Evolutionary conservation across 2,329 filamentous ascomycete genomes (phyloP).

Genomic region (Diaporthe citriasiana): DNA sequence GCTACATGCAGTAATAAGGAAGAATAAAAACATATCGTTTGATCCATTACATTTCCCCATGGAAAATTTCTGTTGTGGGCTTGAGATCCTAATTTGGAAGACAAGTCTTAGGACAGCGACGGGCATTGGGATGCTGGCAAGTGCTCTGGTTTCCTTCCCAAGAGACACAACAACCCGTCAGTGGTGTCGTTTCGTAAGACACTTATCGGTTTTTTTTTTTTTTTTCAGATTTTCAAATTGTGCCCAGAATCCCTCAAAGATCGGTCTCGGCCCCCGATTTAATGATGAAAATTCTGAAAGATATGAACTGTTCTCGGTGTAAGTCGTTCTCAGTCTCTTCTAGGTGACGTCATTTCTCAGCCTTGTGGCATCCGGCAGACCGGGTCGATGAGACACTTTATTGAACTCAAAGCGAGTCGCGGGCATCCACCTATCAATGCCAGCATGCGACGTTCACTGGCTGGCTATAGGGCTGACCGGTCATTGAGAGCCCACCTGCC

Average conservation of each 20-base stretch:
- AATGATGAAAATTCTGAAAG: neutral
- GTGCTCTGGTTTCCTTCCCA: neutral
- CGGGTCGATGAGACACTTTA: neutral
- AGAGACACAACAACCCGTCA: neutral
- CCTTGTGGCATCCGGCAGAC: slow-evolving; percentile 2
- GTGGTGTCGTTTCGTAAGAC: no score
- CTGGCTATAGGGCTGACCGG: slow-evolving; percentile 57
- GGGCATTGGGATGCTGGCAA: neutral
- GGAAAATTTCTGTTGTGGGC: no score
- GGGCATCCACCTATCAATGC: neutral
- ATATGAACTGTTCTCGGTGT: neutral
- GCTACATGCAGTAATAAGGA: no score
- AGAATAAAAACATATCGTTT: no score
- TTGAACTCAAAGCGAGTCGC: neutral
- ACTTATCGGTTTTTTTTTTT: no score
- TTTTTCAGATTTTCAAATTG: no score
- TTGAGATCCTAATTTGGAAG: no score
- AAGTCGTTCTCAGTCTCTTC: neutral
- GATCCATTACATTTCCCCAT: no score
- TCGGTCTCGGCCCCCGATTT: neutral
- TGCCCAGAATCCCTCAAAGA: neutral
- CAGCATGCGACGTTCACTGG: neutral
- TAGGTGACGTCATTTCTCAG: slow-evolving; percentile 38
- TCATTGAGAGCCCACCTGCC: slow-evolving; percentile 60
- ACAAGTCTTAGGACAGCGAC: no score